These are phyloP conservation scores for Catharanthus roseus DNA, from an alignment of 257 asterid species.

Conservation along the genomic window DNA sequence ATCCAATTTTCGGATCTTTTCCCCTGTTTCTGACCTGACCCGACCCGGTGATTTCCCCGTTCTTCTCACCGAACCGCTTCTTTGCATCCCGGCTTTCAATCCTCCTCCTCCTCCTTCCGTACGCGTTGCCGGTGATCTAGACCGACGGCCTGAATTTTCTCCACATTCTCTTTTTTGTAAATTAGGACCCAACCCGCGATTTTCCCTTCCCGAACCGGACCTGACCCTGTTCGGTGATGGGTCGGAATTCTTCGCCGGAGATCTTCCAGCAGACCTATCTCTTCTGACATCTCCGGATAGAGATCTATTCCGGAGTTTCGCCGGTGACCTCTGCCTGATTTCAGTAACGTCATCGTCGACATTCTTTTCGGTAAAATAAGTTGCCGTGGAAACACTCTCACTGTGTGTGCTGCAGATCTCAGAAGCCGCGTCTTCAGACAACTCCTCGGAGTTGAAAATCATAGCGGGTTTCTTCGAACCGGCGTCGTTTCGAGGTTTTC, in stretches of 20 bases:
- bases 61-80: constrained; percentile 42
- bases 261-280: constrained; percentile 29
- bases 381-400: constrained; percentile 18
- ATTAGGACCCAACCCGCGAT: constrained; percentile 14
- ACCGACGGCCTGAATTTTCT: constrained; percentile 58
- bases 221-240: constrained; percentile 50
- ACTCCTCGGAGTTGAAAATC: constrained; percentile 21
- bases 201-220: constrained; percentile 21
- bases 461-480: constrained; percentile 20
- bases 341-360: constrained; percentile 24
- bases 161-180: constrained; percentile 40
- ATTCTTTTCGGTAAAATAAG: constrained; percentile 28
- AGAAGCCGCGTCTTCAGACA: constrained; percentile 25
- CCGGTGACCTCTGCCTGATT: constrained; percentile 48
- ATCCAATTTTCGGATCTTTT: constrained; percentile 36
- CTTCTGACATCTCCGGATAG: constrained; percentile 27
- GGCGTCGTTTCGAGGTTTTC: constrained; percentile 21
- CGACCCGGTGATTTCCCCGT: constrained; percentile 66
- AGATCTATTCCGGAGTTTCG: constrained; percentile 33
- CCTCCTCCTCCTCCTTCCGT: constrained; percentile 22
- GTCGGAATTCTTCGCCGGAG: constrained; percentile 47
- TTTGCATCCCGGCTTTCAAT: constrained; percentile 28
- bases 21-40: constrained; percentile 47
- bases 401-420: constrained; percentile 32
- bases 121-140: constrained; percentile 58